Evolutionary conservation across 306 rosid genomes (phyloP).

Genomic region (Acacia crassicarpa): DNA sequence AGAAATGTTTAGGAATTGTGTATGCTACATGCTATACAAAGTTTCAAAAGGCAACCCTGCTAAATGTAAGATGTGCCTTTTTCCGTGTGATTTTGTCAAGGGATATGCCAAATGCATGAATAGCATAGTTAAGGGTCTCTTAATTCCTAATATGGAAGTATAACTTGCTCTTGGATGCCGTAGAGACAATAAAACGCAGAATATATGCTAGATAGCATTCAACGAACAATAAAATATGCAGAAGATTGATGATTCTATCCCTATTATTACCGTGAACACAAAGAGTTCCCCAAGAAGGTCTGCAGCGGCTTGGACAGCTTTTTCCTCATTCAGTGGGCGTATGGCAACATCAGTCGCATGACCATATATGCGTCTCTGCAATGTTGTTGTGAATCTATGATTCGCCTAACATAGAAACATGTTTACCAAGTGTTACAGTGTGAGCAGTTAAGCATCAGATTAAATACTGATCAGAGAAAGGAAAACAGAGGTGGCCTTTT

Average conservation of each 20-base stretch:
- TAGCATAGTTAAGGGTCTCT: neutral
- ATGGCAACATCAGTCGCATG: conserved; percentile 62
- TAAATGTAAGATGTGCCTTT: neutral
- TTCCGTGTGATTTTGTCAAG: neutral
- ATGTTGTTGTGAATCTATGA: conserved; percentile 63
- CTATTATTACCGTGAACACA: conserved; percentile 58
- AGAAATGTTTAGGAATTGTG: neutral
- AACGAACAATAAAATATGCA: neutral
- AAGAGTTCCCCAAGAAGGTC: conserved; percentile 79
- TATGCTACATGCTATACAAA: neutral
- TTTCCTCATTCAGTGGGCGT: conserved; percentile 77
- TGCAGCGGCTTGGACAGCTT: conserved; percentile 84
- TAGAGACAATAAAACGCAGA: conserved; percentile 18
- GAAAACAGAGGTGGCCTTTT: neutral
- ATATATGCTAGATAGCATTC: conserved; percentile 32
- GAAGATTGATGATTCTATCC: neutral
- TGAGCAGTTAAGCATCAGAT: neutral
- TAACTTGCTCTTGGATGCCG: neutral
- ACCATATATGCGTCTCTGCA: conserved; percentile 79
- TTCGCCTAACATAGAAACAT: conserved; percentile 46
- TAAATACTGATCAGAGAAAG: neutral
- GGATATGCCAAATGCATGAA: neutral
- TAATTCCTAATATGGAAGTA: neutral
- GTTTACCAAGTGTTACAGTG: neutral
- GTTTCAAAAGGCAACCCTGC: neutral